Evolutionary conservation across 768 basidiomycete species (phyloP).

Genomic region (Calocera cornea): DNA sequence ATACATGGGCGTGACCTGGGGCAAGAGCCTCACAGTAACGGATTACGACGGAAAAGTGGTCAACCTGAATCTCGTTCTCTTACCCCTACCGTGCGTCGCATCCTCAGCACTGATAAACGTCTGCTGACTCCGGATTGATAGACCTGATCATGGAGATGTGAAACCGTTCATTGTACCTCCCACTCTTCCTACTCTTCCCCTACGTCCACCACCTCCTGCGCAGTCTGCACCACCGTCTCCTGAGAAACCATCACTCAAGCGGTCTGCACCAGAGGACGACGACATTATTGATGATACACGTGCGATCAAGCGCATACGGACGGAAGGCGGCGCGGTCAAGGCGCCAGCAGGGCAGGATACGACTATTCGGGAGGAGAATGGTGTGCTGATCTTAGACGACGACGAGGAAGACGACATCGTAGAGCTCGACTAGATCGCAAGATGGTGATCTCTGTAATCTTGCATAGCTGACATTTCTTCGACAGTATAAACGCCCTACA

Average conservation of each 20-base stretch:
- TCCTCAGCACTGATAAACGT: not conserved
- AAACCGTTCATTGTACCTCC: conserved; percentile 50
- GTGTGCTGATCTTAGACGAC: conserved; percentile 51
- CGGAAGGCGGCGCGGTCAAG: conserved; percentile 5
- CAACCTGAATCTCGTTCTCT: conserved; percentile 58
- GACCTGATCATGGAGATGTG: conserved; percentile 42
- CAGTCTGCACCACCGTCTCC: conserved; percentile 34
- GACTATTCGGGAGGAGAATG: conserved; percentile 56
- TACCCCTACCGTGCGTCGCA: conserved; percentile 51
- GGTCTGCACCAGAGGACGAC: conserved; percentile 33
- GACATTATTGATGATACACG: conserved; percentile 39
- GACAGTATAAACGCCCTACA: not conserved
- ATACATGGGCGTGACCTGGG: conserved; percentile 62
- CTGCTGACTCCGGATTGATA: conserved; percentile 19
- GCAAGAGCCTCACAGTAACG: conserved; percentile 77
- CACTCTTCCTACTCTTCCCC: conserved; percentile 45
- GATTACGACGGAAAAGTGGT: conserved; percentile 74
- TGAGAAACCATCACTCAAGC: conserved; percentile 36
- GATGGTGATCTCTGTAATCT: not conserved
- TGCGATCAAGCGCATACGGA: conserved; percentile 14
- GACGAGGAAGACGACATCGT: conserved; percentile 12
- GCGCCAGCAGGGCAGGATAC: conserved; percentile 47
- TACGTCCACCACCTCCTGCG: conserved; percentile 28
- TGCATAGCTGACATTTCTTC: not conserved
- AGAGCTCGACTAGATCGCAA: not conserved